Evolutionary conservation across 2,329 filamentous ascomycete species (phyloP).

Genomic region (Pseudocercospora ulei): DNA sequence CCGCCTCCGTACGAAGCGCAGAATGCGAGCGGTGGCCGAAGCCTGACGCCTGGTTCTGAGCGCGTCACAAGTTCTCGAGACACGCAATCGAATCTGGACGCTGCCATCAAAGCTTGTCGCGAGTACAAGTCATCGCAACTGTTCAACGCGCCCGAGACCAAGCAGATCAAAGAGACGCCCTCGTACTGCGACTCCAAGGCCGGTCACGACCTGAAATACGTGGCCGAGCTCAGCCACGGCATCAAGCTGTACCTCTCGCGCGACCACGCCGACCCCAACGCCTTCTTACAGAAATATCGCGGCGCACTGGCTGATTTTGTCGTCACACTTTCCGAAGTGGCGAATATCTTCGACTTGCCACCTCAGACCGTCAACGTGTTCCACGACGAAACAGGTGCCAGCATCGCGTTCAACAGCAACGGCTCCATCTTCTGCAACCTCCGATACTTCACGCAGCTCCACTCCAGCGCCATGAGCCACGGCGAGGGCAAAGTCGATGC

Average conservation of each 20-base stretch:
- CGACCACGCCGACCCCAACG: conserved; percentile 42
- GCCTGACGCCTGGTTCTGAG: conserved; percentile 28
- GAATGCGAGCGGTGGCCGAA: conserved; percentile 21
- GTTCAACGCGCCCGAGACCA: conserved; percentile 63
- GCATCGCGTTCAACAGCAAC: conserved; percentile 83
- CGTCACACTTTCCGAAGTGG: conserved; percentile 57
- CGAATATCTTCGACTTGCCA: conserved; percentile 61
- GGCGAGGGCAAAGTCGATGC: conserved; percentile 55
- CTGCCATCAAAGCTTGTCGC: conserved; percentile 68
- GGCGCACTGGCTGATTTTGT: conserved; percentile 60
- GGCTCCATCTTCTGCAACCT: conserved; percentile 93
- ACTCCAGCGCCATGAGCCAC: conserved; percentile 44
- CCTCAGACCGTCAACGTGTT: conserved; percentile 70
- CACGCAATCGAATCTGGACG: conserved; percentile 61
- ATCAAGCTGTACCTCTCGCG: conserved; percentile 65
- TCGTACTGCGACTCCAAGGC: conserved; percentile 76
- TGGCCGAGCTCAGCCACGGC: conserved; percentile 59
- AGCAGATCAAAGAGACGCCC: conserved; percentile 63
- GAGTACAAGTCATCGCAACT: conserved; percentile 63
- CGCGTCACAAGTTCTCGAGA: conserved; percentile 39
- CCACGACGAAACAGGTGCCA: conserved; percentile 66
- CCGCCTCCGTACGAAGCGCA: conserved; percentile 32
- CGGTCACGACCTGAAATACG: conserved; percentile 61
- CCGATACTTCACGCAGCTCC: conserved; percentile 72
- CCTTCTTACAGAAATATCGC: conserved; percentile 55